Evolutionary conservation across 108 stramenopile species (phyloP), one percentile per base, ranked within the genome.

Genomic region (Fistulifera pelliculosa): DNA sequence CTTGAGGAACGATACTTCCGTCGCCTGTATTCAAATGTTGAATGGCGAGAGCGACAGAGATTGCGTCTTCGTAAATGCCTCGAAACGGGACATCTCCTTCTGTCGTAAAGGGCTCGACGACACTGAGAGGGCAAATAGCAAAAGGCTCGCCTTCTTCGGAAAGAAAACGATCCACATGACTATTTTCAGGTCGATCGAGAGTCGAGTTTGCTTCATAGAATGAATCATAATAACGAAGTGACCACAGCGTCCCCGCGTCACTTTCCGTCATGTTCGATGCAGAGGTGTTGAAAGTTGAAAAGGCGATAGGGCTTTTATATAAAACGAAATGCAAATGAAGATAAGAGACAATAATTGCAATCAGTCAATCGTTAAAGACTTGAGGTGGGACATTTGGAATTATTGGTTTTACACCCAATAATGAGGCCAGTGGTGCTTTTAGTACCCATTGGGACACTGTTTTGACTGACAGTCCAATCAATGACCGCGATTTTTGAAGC

Each of bases 1-100:
- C 35, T 24, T 72, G 54, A 21, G 67, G 62, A 14, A 72, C 40
- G 12, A 75, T 56, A 22, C 26, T 49, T 13, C 71, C 70, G 58
- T 79, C 55, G 13, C 67, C 73, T 19, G 54, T 62, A 52, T 79
- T 79, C 28, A 79, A 53, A 59, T 79, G 74, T 16, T 72, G 63
- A 14, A 64, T 40, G 1, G 78, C 78, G 56, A 80, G 48, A 12
- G 65, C 54, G 22, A 73, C 56, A 1, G 51, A 70, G 44, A 47
- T 65, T 54, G 47, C 66, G 47, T 54, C 47, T 70, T 69, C 58
- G 40, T 21, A 44, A 5, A 13, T 6, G 40, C 15, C 22, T 44
- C 24, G 41, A 19, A n/a, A 40, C 2, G 39, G 22, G 10, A 40
- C n/a, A 22, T 24, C 24, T 8, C 21, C 56, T 19, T 41, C 56